Evolutionary conservation across 371 early-diverging fungal genomes (phyloP).

Genomic region (Syncephalastrum racemosum): DNA sequence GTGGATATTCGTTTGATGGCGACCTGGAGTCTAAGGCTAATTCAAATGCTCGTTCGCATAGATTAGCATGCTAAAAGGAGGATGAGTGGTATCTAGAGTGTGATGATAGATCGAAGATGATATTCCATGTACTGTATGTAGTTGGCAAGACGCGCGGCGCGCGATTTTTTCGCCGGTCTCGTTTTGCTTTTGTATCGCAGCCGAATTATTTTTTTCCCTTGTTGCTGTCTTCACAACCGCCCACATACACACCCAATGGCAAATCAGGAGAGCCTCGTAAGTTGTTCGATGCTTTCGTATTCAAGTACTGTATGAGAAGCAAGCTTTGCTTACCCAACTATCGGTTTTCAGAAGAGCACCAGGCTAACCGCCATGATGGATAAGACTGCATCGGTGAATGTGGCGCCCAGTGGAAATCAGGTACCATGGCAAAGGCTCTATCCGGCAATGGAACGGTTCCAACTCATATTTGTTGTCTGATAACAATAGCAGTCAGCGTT

Average conservation of each 20-base stretch:
- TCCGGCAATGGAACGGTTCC: too few relatives aligned
- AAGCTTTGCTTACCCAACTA: too few relatives aligned
- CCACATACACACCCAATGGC: not conserved
- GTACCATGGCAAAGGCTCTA: too few relatives aligned
- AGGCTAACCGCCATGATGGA: not conserved
- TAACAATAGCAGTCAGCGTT: too few relatives aligned
- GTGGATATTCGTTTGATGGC: not conserved
- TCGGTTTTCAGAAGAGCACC: not conserved
- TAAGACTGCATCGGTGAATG: constrained; percentile 1
- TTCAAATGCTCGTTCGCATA: not conserved
- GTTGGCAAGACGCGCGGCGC: not conserved
- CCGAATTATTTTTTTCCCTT: constrained; percentile 5
- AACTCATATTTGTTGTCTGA: too few relatives aligned
- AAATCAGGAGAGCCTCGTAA: not conserved
- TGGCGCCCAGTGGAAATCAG: not conserved
- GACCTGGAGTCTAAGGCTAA: not conserved
- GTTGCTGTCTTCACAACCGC: constrained; percentile 1
- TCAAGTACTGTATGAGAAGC: too few relatives aligned
- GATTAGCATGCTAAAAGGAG: not conserved
- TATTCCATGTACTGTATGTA: not conserved
- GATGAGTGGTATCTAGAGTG: too few relatives aligned
- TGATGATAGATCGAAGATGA: not conserved
- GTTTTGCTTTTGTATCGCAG: constrained; percentile 3
- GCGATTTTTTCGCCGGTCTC: not conserved
- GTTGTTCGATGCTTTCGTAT: not conserved